Percentiles rank a stretch among this genome's conserved stretches.
Evolutionary conservation across 2,329 filamentous ascomycete genomes (phyloP).

Genomic region (Drechslerella stenobrocha): DNA sequence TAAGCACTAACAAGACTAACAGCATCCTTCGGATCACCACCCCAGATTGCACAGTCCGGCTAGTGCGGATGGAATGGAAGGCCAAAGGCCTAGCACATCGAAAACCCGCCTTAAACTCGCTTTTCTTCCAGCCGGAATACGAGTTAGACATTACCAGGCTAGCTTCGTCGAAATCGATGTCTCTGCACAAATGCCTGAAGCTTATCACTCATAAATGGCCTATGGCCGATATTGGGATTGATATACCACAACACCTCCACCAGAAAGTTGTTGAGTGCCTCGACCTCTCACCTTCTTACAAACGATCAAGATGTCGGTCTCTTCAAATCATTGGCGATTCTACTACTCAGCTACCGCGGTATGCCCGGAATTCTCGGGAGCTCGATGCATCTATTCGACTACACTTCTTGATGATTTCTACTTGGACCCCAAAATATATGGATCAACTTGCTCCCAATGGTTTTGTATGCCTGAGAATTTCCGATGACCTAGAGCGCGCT

Average conservation of each 20-base stretch:
- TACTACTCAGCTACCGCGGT: neutral
- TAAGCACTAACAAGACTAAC: conserved; percentile 14
- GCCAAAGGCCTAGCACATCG: conserved; percentile 13
- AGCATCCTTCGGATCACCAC: conserved; percentile 8
- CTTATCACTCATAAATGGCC: conserved; percentile 52
- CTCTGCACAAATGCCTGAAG: conserved; percentile 20
- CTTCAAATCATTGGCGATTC: conserved; percentile 20
- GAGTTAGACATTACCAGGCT: conserved; percentile 49
- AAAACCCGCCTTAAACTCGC: conserved; percentile 38
- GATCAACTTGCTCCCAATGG: conserved; percentile 4
- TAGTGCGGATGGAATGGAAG: conserved; percentile 12
- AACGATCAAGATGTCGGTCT: conserved; percentile 17
- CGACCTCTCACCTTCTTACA: conserved; percentile 9
- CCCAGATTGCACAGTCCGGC: conserved; percentile 6
- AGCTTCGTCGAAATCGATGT: conserved; percentile 16
- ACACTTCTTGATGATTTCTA: conserved; percentile 18
- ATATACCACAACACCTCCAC: conserved; percentile 13
- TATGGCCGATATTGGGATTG: conserved; percentile 49
- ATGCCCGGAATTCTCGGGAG: conserved; percentile 1
- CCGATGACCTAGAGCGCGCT: conserved; percentile 16
- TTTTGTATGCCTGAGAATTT: conserved; percentile 17
- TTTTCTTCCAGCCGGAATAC: conserved; percentile 49
- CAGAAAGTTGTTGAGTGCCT: conserved; percentile 7
- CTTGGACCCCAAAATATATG: conserved; percentile 10
- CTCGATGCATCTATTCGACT: conserved; percentile 11